Conservation (phyloP, 306 rosid genomes). For the Morella rubra region DNA sequence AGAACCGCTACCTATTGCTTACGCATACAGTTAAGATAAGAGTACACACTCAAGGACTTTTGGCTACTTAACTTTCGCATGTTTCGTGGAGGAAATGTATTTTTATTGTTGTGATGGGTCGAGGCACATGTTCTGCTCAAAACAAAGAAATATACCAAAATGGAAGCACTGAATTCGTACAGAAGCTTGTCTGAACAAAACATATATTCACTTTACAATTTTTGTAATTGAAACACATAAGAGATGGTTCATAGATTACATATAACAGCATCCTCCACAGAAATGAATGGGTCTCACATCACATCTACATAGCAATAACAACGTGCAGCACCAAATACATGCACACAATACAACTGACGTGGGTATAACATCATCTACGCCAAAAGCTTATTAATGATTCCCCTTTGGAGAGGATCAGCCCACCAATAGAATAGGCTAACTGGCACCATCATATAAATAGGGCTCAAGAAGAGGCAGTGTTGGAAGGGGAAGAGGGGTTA, state of each 20-base stretch:
- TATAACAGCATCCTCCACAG: conserved; percentile 6
- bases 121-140: neutral
- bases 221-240: conserved; percentile 19
- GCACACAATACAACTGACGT: conserved; percentile 5
- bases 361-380: conserved; percentile 26
- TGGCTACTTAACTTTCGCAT: no score
- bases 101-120: neutral
- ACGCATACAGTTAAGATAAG: no score
- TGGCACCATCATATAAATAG: conserved; percentile 5
- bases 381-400: conserved; percentile 43
- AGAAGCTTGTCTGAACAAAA: neutral
- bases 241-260: conserved; percentile 13
- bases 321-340: conserved; percentile 10
- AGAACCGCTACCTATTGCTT: no score
- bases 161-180: neutral
- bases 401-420: conserved; percentile 35
- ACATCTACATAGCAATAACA: conserved; percentile 16
- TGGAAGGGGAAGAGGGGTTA: conserved; percentile 52
- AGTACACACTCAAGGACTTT: no score
- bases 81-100: no score
- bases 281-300: conserved; percentile 24
- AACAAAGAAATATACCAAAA: neutral
- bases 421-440: conserved; percentile 39
- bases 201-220: conserved; percentile 6
- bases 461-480: conserved; percentile 55